Evolutionary conservation across 2,329 filamentous ascomycete genomes (phyloP).

Genomic region (Amauroascus niger): DNA sequence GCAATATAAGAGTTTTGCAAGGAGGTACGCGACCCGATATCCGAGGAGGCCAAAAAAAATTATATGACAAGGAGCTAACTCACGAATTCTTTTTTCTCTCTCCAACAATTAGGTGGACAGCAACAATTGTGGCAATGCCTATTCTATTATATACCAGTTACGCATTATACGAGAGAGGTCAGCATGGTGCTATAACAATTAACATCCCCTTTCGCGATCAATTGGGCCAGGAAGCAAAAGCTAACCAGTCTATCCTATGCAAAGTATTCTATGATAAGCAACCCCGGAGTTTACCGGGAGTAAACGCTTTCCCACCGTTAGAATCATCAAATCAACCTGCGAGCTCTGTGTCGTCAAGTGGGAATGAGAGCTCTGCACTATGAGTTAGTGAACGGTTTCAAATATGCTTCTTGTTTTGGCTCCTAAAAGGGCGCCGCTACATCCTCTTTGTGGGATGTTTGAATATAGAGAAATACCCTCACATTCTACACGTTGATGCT

Average conservation of each 20-base stretch:
- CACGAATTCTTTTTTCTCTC: not conserved
- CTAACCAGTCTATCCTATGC: not conserved
- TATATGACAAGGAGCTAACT: not conserved
- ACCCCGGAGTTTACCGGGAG: conserved; percentile 11
- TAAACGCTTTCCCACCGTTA: conserved; percentile 8
- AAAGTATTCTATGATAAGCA: conserved; percentile 13
- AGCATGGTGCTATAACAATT: not conserved
- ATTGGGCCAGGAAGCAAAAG: not conserved
- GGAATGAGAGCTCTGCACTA: not conserved
- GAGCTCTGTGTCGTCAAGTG: not conserved
- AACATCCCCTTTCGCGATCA: not conserved
- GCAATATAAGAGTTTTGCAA: conserved; percentile 33
- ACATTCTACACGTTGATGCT: too few relatives aligned
- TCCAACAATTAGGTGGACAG: conserved; percentile 21
- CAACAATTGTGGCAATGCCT: conserved; percentile 23
- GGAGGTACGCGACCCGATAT: conserved; percentile 25
- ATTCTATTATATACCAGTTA: conserved; percentile 24
- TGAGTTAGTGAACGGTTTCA: not conserved
- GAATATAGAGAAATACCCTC: not conserved
- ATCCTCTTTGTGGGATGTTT: not conserved
- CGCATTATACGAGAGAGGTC: conserved; percentile 23
- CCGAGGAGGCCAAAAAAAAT: too few relatives aligned
- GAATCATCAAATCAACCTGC: not conserved
- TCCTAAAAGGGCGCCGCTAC: not conserved
- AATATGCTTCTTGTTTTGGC: not conserved